A percentile compares a stretch with the other conserved stretches of the same genome.
phyloP scores from a whole-genome alignment of 371 early-diverging fungal species.

The Mucor plumbeus region DNA sequence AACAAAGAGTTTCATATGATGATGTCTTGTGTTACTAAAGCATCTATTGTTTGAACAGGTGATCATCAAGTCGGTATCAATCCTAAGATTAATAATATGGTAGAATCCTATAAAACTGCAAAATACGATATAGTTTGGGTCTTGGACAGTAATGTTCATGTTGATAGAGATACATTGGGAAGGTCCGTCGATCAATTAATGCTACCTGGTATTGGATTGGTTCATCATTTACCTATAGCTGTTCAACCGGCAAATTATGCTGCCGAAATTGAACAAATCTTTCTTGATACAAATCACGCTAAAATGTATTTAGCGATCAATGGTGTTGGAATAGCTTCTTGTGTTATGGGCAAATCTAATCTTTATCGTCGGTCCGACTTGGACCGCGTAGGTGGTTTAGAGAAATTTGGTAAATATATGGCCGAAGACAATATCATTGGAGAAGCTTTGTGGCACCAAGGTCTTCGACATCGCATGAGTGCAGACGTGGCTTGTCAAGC shows the following conservation, averaged over 20 bases:
- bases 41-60: slow-evolving; percentile 48
- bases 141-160: slow-evolving; percentile 87
- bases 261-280: slow-evolving; percentile 83
- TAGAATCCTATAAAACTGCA: slow-evolving; percentile 77
- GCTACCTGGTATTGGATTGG: slow-evolving; percentile 84
- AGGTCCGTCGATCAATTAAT: slow-evolving; percentile 77
- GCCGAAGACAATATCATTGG: slow-evolving; percentile 96
- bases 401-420: slow-evolving; percentile 85
- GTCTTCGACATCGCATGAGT: slow-evolving; percentile 85
- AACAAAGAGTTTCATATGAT: slow-evolving; percentile 7
- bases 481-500: slow-evolving; percentile 86
- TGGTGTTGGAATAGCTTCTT: slow-evolving; percentile 78
- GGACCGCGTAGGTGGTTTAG: slow-evolving; percentile 81
- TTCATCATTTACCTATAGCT: slow-evolving; percentile 92
- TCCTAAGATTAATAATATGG: slow-evolving; percentile 96
- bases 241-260: slow-evolving; percentile 75
- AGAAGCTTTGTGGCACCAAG: slow-evolving; percentile 80
- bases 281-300: slow-evolving; percentile 90
- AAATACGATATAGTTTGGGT: slow-evolving; percentile 94
- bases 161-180: slow-evolving; percentile 75
- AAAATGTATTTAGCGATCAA: slow-evolving; percentile 95
- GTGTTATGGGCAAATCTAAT: slow-evolving; percentile 95
- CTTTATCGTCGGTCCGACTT: slow-evolving; percentile 88
- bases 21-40: background rate
- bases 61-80: slow-evolving; percentile 78